Evolutionary conservation across 345 rosid species (phyloP), one percentile per base, ranked within the genome.

Genomic region (Alliaria petiolata): DNA sequence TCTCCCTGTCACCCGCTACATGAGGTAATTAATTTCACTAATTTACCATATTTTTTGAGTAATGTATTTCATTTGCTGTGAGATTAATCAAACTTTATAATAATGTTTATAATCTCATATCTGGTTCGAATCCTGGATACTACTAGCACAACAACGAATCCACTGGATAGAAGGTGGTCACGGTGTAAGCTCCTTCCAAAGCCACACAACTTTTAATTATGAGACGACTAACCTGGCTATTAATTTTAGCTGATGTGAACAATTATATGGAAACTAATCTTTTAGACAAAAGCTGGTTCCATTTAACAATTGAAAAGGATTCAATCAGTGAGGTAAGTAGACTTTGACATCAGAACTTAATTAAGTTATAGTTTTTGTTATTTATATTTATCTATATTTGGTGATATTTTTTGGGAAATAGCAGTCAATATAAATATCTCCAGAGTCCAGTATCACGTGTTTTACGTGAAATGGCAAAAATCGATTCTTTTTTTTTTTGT

Each of bases 371-470:
- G 3, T 19, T 20, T 10, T 35, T 68, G 16, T 28, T 15, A 16
- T 38, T 58, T 19, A 16, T 65, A n/a, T n/a, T n/a, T n/a, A n/a
- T n/a, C n/a, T n/a, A n/a, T n/a, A 20, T 39, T n/a, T 74, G 46
- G 38, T 11, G 22, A 31, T 33, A 20, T 7, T 9, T 57, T 3
- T 22, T 22, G 25, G 25, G 1, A 22, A 22, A 22, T 22, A 22
- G 25, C 62, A 67, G 6, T n/a, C 69, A 36, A 20, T 28, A 44
- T 17, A 53, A 60, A 52, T 43, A 64, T 52, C 58, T 26, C 52
- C 74, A n/a, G n/a, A n/a, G n/a, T n/a, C n/a, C n/a, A 52, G 74
- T 44, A 52, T 75, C 79, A 68, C 79, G 79, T 68, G 70, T 35
- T 75, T 33, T 44, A 43, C 74, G 74, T 75, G 79, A 53, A 62